Evolutionary conservation across 371 early-diverging fungal species (phyloP), one percentile per base, ranked within the genome.

Genomic region (Thermomucor indicae-seudaticae): DNA sequence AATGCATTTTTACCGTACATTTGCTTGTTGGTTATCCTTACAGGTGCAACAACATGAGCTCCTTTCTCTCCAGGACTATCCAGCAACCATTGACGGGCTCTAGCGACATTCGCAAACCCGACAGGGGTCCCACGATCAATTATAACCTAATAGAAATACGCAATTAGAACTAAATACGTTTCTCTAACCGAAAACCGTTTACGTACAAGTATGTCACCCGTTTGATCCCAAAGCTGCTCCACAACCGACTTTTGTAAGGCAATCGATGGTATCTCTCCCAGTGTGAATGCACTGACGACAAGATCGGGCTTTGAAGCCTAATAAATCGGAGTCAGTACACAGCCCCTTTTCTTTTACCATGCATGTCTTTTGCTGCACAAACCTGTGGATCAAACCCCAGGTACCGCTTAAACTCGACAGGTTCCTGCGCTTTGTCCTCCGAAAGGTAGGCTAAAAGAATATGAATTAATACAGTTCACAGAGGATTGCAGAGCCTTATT

Each of bases 101-200:
- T 70, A 0, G 81, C 81, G 37, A 94, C 79, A 23, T 75, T 72
- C 19, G 77, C 63, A 55, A 84, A 90, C 3, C 93, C 90, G 49
- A 70, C 70, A 0, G 93, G 92, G 1, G 91, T 91, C 14, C 95
- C 96, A 22, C 91, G 80, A 44, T 95, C 96, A 41, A 95, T 75
- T 46, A 95, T 55, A 14, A 85, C 72, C 84, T 83, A 57, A n/a
- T 10, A 49, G 31, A 43, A 27, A 48, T 20, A 34, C 7, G 14
- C 14, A 32, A 10, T 7, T 32, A 10, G 14, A 10, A 10, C 14
- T 32, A 7, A 10, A 7, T 10, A 32, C 6, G 4, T 32, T 2
- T 37, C 3, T 17, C 54, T 27, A 19, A 29, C 30, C 20, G 28
- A 24, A 7, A 28, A 48, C 51, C 10, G 11, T 12, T 4, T 17